These are phyloP conservation scores for Exserohilum rostratum DNA, from an alignment of 2,329 filamentous ascomycete genomes.

Conservation along the genomic window DNA sequence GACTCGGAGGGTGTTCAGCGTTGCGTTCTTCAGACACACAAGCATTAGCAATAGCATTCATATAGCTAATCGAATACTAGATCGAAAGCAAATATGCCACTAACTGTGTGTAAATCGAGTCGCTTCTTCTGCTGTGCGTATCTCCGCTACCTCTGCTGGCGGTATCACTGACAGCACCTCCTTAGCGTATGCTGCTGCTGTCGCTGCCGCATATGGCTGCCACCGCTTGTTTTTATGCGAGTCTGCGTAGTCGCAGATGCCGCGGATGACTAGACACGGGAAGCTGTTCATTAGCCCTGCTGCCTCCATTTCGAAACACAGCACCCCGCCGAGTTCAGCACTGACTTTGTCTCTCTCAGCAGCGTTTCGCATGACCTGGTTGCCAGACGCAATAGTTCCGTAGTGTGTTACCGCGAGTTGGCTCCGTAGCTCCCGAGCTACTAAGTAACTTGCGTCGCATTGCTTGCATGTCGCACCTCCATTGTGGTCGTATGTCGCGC, in stretches of 20 bases:
- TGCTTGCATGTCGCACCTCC: constrained; percentile 7
- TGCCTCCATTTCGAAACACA: too few species aligned
- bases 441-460: constrained; percentile 5
- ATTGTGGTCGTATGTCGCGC: constrained; percentile 19
- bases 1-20: background rate
- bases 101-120: background rate
- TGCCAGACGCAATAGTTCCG: constrained; percentile 50
- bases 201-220: constrained; percentile 1
- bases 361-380: constrained; percentile 52
- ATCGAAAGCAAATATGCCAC: background rate
- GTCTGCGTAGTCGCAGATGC: constrained; percentile 6
- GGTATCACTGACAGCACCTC: background rate
- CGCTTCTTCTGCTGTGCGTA: background rate
- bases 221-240: constrained; percentile 6
- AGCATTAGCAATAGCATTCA: background rate
- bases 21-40: background rate
- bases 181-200: constrained; percentile 1
- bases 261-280: constrained; percentile 3
- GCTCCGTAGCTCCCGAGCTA: background rate
- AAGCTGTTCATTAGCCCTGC: constrained; percentile 3
- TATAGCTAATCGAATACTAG: background rate
- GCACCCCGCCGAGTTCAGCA: constrained; percentile 8
- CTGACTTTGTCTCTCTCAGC: constrained; percentile 44
- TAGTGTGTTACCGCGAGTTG: constrained; percentile 42
- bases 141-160: background rate